phyloP scores from a whole-genome alignment of 2,329 filamentous ascomycete species.

The Cladosporium colombiae region DNA sequence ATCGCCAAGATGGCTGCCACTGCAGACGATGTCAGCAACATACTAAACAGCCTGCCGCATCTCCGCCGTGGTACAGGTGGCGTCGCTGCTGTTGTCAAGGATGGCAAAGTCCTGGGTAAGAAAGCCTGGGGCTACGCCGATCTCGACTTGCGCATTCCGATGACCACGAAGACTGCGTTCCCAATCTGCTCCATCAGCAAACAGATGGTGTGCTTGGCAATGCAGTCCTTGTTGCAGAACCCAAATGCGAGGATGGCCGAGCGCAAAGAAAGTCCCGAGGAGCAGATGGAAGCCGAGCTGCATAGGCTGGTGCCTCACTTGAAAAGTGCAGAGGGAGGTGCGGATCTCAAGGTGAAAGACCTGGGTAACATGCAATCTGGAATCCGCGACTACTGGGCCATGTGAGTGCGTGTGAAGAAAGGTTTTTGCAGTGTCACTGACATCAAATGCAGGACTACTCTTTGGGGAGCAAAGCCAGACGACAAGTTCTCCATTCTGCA shows the following conservation, averaged over 20 bases:
- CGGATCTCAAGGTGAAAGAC: slow-evolving; percentile 40
- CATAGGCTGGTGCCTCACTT: slow-evolving; percentile 37
- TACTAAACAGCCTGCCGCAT: slow-evolving; percentile 21
- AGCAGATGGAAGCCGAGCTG: slow-evolving; percentile 31
- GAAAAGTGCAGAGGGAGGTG: slow-evolving; percentile 7
- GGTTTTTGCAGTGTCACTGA: not conserved
- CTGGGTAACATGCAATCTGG: slow-evolving; percentile 39
- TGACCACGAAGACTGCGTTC: slow-evolving; percentile 41
- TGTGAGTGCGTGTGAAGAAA: not conserved
- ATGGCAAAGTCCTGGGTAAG: slow-evolving; percentile 45
- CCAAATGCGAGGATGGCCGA: slow-evolving; percentile 34
- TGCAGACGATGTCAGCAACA: slow-evolving; percentile 13
- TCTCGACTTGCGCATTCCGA: slow-evolving; percentile 40
- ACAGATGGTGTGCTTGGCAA: slow-evolving; percentile 45
- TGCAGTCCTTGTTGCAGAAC: slow-evolving; percentile 41
- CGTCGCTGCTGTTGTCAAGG: slow-evolving; percentile 44
- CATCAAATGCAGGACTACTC: slow-evolving; percentile 33
- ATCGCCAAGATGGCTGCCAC: not conserved
- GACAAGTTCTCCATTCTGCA: slow-evolving; percentile 41
- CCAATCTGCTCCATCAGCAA: slow-evolving; percentile 53
- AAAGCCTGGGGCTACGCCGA: slow-evolving; percentile 49
- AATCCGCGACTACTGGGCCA: slow-evolving; percentile 14
- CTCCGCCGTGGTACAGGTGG: slow-evolving; percentile 44
- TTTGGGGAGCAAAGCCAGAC: slow-evolving; percentile 47
- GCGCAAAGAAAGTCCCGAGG: slow-evolving; percentile 20